These are phyloP conservation scores for Nepenthes gracilis DNA, from an alignment of 148 eudicot species.

Conservation along the genomic window DNA sequence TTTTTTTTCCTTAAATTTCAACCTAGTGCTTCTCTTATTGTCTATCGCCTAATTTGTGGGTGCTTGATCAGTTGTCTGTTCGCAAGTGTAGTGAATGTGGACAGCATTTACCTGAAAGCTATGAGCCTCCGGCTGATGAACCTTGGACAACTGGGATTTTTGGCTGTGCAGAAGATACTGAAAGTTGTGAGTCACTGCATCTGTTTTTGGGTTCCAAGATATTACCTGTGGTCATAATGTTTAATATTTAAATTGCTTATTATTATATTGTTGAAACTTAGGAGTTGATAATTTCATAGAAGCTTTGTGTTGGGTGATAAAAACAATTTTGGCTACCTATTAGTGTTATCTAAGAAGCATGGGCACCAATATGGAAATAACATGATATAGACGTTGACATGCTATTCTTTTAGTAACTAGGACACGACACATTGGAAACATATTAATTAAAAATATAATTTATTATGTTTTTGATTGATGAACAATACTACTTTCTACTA, in stretches of 20 bases:
- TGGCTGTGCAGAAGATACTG: conserved; percentile 75
- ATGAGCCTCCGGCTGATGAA: conserved; percentile 78
- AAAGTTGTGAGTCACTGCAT: conserved; percentile 68
- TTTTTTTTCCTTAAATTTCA: conserved; percentile 1
- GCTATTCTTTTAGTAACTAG: no score
- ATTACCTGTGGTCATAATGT: neutral
- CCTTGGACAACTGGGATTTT: conserved; percentile 97
- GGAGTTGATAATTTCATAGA: neutral
- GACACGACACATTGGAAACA: no score
- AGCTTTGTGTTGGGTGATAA: no score
- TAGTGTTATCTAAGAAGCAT: no score
- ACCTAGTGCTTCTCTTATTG: conserved; percentile 3
- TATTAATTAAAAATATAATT: no score
- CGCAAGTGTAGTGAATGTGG: conserved; percentile 88
- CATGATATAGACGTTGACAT: no score
- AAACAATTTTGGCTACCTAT: no score
- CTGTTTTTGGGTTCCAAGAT: neutral
- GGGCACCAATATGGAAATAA: no score
- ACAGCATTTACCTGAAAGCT: conserved; percentile 92
- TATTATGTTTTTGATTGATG: no score
- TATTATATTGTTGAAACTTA: neutral
- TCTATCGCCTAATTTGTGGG: neutral
- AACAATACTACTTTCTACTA: no score
- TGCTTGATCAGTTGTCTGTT: conserved; percentile 53
- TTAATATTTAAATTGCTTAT: neutral